A percentile compares a stretch with the other conserved stretches of the same genome.
These are phyloP conservation scores for Fraxinus paxiana DNA, from an alignment of 305 asterid species.

Conservation along the genomic window DNA sequence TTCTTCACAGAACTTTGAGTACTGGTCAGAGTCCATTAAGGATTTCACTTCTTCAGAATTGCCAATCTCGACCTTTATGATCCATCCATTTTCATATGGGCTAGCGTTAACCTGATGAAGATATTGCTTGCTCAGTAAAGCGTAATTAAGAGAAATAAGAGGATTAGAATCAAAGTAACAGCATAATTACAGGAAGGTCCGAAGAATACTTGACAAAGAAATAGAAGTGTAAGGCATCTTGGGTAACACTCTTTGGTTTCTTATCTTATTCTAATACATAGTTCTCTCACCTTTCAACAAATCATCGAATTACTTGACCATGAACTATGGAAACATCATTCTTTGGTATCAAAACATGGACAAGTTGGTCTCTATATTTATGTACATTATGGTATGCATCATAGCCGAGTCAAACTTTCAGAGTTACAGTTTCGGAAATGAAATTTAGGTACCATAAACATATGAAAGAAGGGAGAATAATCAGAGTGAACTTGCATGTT, in stretches of 20 bases:
- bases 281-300: not conserved
- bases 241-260: not conserved
- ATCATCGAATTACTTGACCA: not conserved
- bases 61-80: slow-evolving; percentile 74
- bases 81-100: slow-evolving; percentile 84
- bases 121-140: not conserved
- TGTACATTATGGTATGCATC: not conserved
- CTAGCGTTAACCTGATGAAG: slow-evolving; percentile 56
- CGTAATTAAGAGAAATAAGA: not conserved
- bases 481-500: no score
- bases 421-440: not conserved
- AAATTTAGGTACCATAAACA: not conserved
- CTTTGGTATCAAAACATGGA: not conserved
- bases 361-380: not conserved
- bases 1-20: slow-evolving; percentile 74
- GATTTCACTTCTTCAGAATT: slow-evolving; percentile 42
- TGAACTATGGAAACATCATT: not conserved
- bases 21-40: slow-evolving; percentile 59
- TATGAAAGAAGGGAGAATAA: not conserved
- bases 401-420: not conserved
- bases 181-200: not conserved
- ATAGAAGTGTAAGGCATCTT: not conserved
- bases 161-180: not conserved
- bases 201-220: not conserved
- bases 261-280: not conserved